phyloP scores from a whole-genome alignment of 2,329 filamentous ascomycete species.

The Pseudogymnoascus sp. region DNA sequence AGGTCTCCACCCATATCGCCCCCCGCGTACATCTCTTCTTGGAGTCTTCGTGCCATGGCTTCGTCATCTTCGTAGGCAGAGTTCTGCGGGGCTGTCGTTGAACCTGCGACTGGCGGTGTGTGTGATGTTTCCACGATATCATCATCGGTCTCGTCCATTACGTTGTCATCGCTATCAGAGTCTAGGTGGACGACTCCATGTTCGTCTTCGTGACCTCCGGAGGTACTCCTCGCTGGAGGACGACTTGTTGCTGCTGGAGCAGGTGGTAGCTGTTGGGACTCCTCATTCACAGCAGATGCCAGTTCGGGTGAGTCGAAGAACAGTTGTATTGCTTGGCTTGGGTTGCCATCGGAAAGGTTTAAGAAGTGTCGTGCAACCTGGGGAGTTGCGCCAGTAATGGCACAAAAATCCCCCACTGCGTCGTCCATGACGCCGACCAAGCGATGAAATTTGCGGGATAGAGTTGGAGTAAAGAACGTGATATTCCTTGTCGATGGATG shows the following conservation, averaged over 20 bases:
- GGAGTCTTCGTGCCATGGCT: slow-evolving; percentile 81
- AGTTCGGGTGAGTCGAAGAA: slow-evolving; percentile 85
- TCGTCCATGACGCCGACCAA: slow-evolving; percentile 50
- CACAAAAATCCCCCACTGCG: slow-evolving; percentile 65
- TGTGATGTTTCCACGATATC: slow-evolving; percentile 23
- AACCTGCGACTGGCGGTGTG: slow-evolving; percentile 14
- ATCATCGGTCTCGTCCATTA: slow-evolving; percentile 33
- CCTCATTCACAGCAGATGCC: slow-evolving; percentile 25
- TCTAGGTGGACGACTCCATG: slow-evolving; percentile 65
- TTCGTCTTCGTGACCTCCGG: slow-evolving; percentile 41
- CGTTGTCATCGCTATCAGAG: slow-evolving; percentile 61
- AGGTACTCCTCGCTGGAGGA: slow-evolving; percentile 16
- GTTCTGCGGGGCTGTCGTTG: slow-evolving; percentile 27
- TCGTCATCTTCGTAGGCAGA: slow-evolving; percentile 71
- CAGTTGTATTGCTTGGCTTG: slow-evolving; percentile 78
- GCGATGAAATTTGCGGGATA: background rate
- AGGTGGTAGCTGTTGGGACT: slow-evolving; percentile 19
- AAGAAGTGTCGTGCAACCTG: slow-evolving; percentile 76
- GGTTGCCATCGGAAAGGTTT: slow-evolving; percentile 72
- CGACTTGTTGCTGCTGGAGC: slow-evolving; percentile 23
- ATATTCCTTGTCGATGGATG: background rate
- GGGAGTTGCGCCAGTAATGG: slow-evolving; percentile 68
- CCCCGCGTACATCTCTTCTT: slow-evolving; percentile 79
- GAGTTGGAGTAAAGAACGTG: background rate
- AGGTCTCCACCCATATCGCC: slow-evolving; percentile 34